Percentiles rank a stretch among this genome's conserved stretches.
Evolutionary conservation across 164 flowering plant species (phyloP).

Genomic region (Berberis vulgaris): DNA sequence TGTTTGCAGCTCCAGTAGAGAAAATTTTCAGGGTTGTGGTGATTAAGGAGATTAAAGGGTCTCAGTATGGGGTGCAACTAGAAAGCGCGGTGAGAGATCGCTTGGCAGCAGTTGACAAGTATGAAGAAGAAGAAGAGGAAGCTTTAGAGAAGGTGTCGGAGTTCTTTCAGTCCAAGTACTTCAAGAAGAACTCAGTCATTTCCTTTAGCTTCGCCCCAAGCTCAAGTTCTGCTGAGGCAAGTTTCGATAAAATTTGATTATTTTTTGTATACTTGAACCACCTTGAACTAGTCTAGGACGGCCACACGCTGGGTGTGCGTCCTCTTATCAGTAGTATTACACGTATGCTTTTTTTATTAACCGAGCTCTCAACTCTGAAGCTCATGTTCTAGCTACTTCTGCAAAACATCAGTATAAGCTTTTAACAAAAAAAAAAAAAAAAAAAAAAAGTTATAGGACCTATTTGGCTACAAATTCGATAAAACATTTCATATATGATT

Average conservation of each 20-base stretch:
- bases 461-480: no score
- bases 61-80: conserved; percentile 81
- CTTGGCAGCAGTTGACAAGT: conserved; percentile 66
- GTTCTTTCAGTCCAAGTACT: conserved; percentile 69
- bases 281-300: not conserved
- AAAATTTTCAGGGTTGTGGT: conserved; percentile 65
- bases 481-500: no score
- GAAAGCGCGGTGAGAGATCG: conserved; percentile 85
- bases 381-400: not conserved
- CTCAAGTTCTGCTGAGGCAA: conserved; percentile 53
- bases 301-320: no score
- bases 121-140: conserved; percentile 86
- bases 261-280: not conserved
- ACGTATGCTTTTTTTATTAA: no score
- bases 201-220: conserved; percentile 50
- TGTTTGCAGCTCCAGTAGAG: conserved; percentile 66
- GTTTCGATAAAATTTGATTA: not conserved
- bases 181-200: conserved; percentile 60
- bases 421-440: no score
- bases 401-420: not conserved
- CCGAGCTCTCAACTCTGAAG: no score
- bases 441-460: no score
- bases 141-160: conserved; percentile 59
- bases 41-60: conserved; percentile 92
- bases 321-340: not conserved